A percentile compares a stretch with the other conserved stretches of the same genome.
These are phyloP conservation scores for Dothideomycetes sp. DNA, from an alignment of 2,329 filamentous ascomycete species.

Conservation along the genomic window DNA sequence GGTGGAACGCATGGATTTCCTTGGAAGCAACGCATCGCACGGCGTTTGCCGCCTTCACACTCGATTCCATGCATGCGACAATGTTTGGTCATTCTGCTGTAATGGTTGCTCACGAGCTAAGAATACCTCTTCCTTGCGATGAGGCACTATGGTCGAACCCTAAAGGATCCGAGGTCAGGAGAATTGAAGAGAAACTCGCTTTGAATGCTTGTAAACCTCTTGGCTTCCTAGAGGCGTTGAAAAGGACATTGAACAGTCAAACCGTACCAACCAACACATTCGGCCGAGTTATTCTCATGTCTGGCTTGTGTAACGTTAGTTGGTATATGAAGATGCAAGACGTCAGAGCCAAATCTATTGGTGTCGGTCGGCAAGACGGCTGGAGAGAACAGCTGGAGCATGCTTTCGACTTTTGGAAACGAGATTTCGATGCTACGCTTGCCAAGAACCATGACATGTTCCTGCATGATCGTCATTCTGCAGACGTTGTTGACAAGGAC, in stretches of 20 bases:
- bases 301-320: slow-evolving; percentile 81
- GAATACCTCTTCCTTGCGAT: slow-evolving; percentile 82
- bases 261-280: slow-evolving; percentile 87
- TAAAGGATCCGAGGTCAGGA: slow-evolving; percentile 74
- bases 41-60: slow-evolving; percentile 87
- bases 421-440: slow-evolving; percentile 65
- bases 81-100: slow-evolving; percentile 97
- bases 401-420: slow-evolving; percentile 90
- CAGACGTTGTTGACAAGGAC: slow-evolving; percentile 49
- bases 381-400: slow-evolving; percentile 79
- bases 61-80: slow-evolving; percentile 91
- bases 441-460: slow-evolving; percentile 18
- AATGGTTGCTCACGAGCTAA: slow-evolving; percentile 95
- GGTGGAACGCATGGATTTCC: slow-evolving; percentile 94
- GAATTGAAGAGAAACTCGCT: slow-evolving; percentile 70
- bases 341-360: slow-evolving; percentile 80
- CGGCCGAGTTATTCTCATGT: slow-evolving; percentile 87
- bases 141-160: slow-evolving; percentile 87
- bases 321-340: slow-evolving; percentile 98
- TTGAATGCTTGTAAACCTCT: slow-evolving; percentile 75
- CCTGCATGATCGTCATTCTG: slow-evolving; percentile 32
- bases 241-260: slow-evolving; percentile 77
- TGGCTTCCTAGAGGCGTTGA: slow-evolving; percentile 83
- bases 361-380: slow-evolving; percentile 77
- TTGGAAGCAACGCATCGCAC: slow-evolving; percentile 83